Percentiles rank a stretch among this genome's conserved stretches.
Evolutionary conservation across 495 filamentous ascomycete genomes (phyloP).

Genomic region (Clavariopsis aquatica): DNA sequence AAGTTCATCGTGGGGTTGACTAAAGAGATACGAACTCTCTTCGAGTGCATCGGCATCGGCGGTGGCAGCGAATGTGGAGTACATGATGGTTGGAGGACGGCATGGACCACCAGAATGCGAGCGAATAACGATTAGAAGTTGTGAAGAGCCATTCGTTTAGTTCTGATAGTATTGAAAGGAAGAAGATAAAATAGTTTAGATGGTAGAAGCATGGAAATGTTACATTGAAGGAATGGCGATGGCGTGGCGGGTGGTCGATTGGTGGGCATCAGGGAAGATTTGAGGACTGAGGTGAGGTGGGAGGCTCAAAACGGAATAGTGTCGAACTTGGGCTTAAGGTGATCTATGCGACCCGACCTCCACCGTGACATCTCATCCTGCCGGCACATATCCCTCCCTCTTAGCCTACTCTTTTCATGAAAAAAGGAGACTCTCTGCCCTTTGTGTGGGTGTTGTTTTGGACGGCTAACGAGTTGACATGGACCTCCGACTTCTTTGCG

Average conservation of each 20-base stretch:
- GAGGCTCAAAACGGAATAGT: background rate
- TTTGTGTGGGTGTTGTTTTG: background rate
- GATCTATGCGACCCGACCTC: background rate
- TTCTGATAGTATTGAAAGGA: background rate
- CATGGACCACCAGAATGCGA: conserved; percentile 21
- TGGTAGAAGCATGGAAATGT: background rate
- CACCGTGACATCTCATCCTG: background rate
- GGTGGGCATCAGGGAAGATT: background rate
- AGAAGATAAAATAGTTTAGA: background rate
- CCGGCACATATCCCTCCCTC: background rate
- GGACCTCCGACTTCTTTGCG: background rate
- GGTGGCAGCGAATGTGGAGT: conserved; percentile 27
- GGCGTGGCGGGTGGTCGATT: conserved; percentile 11
- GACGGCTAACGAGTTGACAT: background rate
- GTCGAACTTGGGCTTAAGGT: background rate
- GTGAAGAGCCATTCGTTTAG: conserved; percentile 16
- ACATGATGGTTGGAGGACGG: conserved; percentile 26
- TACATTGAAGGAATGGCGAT: conserved; percentile 25
- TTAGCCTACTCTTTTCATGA: background rate
- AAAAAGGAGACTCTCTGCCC: background rate
- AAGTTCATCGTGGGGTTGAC: conserved; percentile 15
- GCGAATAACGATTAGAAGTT: conserved; percentile 1
- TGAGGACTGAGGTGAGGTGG: conserved; percentile 13
- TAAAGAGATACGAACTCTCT: conserved; percentile 28
- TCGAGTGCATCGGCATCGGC: conserved; percentile 33